Percentiles rank a stretch among this genome's conserved stretches.
Conservation (phyloP, 1,284 basidiomycete species). For the Neonothopanus nambi region DNA sequence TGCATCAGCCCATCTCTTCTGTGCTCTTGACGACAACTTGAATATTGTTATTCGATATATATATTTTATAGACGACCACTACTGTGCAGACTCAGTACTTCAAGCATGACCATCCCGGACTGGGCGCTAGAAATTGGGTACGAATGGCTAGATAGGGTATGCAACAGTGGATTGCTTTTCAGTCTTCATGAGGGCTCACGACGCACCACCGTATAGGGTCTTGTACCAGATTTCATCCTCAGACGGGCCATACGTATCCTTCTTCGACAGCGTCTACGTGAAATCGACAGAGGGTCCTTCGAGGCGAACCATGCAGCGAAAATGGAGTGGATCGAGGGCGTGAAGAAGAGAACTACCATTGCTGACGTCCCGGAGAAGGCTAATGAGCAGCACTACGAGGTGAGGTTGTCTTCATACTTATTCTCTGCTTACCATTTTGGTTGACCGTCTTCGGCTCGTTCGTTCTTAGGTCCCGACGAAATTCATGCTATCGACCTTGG, state of each 20-base stretch:
- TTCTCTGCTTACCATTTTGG: too few species aligned
- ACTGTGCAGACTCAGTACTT: too few species aligned
- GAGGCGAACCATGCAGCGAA: slow-evolving; percentile 68
- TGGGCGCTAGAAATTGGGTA: slow-evolving; percentile 32
- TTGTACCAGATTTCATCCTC: slow-evolving; percentile 64
- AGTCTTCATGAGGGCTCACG: slow-evolving; percentile 19
- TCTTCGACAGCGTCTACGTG: slow-evolving; percentile 58
- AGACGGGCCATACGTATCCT: slow-evolving; percentile 61
- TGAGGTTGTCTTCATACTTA: slow-evolving; percentile 32
- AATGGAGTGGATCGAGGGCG: slow-evolving; percentile 61
- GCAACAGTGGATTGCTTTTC: slow-evolving; percentile 10
- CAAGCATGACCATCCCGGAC: slow-evolving; percentile 24
- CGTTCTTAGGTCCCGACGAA: slow-evolving; percentile 58
- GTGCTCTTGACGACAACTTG: too few species aligned
- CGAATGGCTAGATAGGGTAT: slow-evolving; percentile 34
- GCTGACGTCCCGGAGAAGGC: slow-evolving; percentile 72
- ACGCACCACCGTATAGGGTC: too few species aligned
- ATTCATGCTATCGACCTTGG: slow-evolving; percentile 50
- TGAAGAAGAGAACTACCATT: slow-evolving; percentile 53
- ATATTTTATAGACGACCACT: too few species aligned
- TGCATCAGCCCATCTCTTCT: too few species aligned
- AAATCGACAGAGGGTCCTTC: slow-evolving; percentile 63
- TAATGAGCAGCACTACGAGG: slow-evolving; percentile 82
- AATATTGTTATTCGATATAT: too few species aligned
- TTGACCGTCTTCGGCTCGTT: too few species aligned